Base-by-base conservation (phyloP, 768 basidiomycete genomes). In the Hericium coralloides region DNA sequence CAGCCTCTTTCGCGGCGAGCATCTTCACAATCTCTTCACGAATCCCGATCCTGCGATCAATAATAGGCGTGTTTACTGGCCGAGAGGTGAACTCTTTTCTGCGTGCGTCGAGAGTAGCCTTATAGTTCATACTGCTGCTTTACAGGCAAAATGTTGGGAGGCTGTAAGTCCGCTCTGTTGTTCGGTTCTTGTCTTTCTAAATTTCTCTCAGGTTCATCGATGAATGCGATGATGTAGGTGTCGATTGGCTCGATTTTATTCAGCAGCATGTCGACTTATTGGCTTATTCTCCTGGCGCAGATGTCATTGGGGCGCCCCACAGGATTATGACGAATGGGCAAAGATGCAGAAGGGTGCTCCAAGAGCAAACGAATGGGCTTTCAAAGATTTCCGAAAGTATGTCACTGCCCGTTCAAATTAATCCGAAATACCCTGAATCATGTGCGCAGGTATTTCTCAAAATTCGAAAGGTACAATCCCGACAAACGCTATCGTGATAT, bases 321-420 rank as follows among this genome's bases (percentile, higher is more conserved):
- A 79, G 1, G 87, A 89, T 63, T 87, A 80, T 55, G 81, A 87
- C 60, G 79, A 87, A 66, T 87, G 83, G 78, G 81, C 79, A 0
- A 64, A 67, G 3, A 76, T 80, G 26, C 71, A 73, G 14, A 66
- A 67, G 22, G 49, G 20, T 31, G 15, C 15, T 15, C 58, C 66
- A 51, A 80, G 77, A 8, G 80, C 85, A 39, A 69, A 77, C 7
- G 71, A 74, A 2, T 89, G 87, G 87, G 69, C 76, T n/a, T 83
- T 78, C 74, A 67, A 76, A 39, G 74, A 79, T 37, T 74, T 88
- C 60, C 70, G 73, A 57, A 65, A 69, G 86, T 81, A 60, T 38
- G 71, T 55, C 12, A 5, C 26, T 8, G 8, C 26, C 8, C 8
- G 26, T 31, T 31, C 26, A 8, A 8, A n/a, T n/a, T n/a, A 31